phyloP scores from a whole-genome alignment of 176 grass and related monocot genomes.

The Phoenix roebelenii region DNA sequence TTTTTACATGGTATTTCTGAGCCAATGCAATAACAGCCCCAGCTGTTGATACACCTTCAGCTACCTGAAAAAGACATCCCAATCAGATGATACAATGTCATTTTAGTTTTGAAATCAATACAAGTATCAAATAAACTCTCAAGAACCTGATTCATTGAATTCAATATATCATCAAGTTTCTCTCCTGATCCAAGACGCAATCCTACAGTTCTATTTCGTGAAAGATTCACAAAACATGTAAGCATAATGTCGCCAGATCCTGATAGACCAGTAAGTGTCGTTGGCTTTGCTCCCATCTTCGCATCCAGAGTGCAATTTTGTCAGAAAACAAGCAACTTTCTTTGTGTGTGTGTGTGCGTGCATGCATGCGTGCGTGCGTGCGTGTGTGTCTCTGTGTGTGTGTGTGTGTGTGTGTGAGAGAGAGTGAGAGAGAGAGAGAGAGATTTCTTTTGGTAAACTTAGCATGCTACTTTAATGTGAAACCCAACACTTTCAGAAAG shows the following conservation, averaged over 20 bases:
- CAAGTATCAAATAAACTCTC: neutral
- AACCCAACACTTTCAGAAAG: too few relatives aligned
- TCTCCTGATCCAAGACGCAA: slow-evolving; percentile 80
- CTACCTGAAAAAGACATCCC: slow-evolving; percentile 36
- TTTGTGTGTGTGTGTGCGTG: too few relatives aligned
- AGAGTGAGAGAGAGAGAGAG: too few relatives aligned
- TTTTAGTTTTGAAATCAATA: too few relatives aligned
- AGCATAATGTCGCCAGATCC: slow-evolving; percentile 95
- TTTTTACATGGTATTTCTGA: slow-evolving; percentile 90
- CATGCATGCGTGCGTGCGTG: too few relatives aligned
- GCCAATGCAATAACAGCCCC: slow-evolving; percentile 89
- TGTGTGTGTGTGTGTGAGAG: too few relatives aligned
- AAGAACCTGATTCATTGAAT: slow-evolving; percentile 82
- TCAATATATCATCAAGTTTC: slow-evolving; percentile 67
- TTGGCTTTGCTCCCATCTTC: slow-evolving; percentile 92
- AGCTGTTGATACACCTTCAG: slow-evolving; percentile 92
- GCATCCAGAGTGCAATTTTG: neutral
- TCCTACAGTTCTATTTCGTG: slow-evolving; percentile 86
- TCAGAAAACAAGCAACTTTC: too few relatives aligned
- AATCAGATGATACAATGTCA: too few relatives aligned
- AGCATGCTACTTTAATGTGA: too few relatives aligned
- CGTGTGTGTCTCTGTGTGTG: too few relatives aligned
- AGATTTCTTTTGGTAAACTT: too few relatives aligned
- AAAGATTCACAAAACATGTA: slow-evolving; percentile 95
- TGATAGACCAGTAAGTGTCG: slow-evolving; percentile 87